These are phyloP conservation scores for Tetragonia tetragonoides DNA, from an alignment of 148 eudicot genomes.

Conservation along the genomic window DNA sequence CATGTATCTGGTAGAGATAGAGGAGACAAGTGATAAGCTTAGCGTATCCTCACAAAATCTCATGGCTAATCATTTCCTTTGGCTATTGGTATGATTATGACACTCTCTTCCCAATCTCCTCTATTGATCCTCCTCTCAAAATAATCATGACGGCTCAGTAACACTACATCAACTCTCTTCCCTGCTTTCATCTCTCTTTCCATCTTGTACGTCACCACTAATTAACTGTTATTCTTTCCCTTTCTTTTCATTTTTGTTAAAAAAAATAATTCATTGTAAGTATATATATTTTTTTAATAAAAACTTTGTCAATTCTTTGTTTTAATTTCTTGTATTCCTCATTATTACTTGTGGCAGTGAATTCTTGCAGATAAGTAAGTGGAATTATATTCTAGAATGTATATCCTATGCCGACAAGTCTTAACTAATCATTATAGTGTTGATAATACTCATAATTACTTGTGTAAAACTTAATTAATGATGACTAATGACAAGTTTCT, in stretches of 20 bases:
- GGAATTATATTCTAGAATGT: not conserved
- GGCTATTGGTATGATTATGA: slow-evolving; percentile 19
- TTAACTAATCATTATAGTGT: slow-evolving; percentile 18
- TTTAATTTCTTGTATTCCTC: not conserved
- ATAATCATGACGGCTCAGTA: slow-evolving; percentile 21
- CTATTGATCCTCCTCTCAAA: not conserved
- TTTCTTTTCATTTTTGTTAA: no score
- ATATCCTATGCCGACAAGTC: slow-evolving; percentile 18
- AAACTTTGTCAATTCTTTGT: not conserved
- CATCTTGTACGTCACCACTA: not conserved
- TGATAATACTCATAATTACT: slow-evolving; percentile 2
- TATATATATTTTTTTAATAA: no score
- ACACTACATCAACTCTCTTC: not conserved
- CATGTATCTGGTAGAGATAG: not conserved
- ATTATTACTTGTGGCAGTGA: slow-evolving; percentile 1
- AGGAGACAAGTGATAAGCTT: slow-evolving; percentile 7
- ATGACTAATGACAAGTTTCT: not conserved
- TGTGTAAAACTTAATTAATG: not conserved
- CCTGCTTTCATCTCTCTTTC: not conserved
- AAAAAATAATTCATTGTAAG: no score
- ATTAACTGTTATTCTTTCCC: no score
- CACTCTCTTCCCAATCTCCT: slow-evolving; percentile 6
- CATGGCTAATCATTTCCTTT: slow-evolving; percentile 29
- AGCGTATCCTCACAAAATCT: slow-evolving; percentile 32
- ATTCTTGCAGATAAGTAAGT: slow-evolving; percentile 12